Percentiles rank a stretch among this genome's conserved stretches.
phyloP scores from a whole-genome alignment of 1,284 basidiomycete species.

The Bjerkandera adusta region DNA sequence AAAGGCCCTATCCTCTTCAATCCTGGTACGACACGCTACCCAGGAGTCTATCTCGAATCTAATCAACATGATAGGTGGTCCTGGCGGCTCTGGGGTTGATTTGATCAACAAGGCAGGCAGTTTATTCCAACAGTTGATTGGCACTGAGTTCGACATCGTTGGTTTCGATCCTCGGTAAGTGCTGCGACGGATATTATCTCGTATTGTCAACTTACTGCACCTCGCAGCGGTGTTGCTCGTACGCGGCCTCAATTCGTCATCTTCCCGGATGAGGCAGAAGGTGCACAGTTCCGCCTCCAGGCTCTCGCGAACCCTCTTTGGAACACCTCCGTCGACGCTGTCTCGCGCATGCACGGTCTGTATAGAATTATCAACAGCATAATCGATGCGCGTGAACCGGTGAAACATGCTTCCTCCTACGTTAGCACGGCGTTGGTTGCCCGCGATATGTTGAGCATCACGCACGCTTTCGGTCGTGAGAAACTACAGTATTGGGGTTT shows the following conservation, averaged over 20 bases:
- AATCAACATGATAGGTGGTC: constrained; percentile 27
- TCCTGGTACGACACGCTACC: constrained; percentile 23
- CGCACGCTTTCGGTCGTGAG: constrained; percentile 23
- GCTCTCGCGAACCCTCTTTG: not conserved
- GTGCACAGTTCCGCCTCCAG: not conserved
- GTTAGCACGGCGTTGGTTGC: constrained; percentile 20
- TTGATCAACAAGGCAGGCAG: not conserved
- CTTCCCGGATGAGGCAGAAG: constrained; percentile 10
- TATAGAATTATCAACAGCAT: constrained; percentile 20
- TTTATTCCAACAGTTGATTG: constrained; percentile 16
- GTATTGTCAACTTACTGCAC: constrained; percentile 3
- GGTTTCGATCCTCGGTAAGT: constrained; percentile 32
- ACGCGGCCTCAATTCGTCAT: constrained; percentile 17
- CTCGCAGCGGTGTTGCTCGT: constrained; percentile 15
- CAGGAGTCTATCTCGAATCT: not conserved
- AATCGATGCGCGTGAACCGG: constrained; percentile 20
- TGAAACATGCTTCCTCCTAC: constrained; percentile 12
- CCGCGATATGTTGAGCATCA: constrained; percentile 29
- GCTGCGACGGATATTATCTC: constrained; percentile 13
- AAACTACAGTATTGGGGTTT: constrained; percentile 30
- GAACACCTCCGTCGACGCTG: constrained; percentile 20
- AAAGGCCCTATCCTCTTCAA: constrained; percentile 34
- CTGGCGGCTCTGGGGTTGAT: constrained; percentile 31
- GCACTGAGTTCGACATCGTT: constrained; percentile 31
- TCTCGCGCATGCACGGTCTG: constrained; percentile 19